Conservation (phyloP, 169 alveolate species). For the Theileria parva region DNA sequence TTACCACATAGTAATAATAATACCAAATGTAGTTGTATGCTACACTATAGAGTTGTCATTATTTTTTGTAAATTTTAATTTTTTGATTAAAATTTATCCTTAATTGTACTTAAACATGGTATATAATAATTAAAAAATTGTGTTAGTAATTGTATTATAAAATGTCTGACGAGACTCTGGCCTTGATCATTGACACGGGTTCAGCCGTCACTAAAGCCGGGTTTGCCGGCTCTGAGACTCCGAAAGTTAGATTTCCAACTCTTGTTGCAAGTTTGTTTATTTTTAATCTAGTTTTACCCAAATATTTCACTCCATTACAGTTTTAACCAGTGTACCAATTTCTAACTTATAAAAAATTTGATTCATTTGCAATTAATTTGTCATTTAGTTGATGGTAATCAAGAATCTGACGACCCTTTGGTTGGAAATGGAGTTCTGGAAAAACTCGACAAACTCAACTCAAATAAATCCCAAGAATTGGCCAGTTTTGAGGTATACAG, state of each 20-base stretch:
- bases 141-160: neutral
- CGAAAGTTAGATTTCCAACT: slow-evolving; percentile 37
- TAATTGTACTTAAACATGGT: neutral
- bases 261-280: slow-evolving; percentile 29
- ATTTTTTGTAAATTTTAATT: neutral
- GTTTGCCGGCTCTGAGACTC: slow-evolving; percentile 64
- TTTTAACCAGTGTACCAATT: neutral
- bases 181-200: slow-evolving; percentile 60
- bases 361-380: neutral
- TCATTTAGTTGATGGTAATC: neutral
- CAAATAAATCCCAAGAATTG: neutral
- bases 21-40: neutral
- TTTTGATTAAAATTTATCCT: neutral
- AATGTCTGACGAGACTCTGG: slow-evolving; percentile 65
- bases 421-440: slow-evolving; percentile 46
- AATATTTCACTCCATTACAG: neutral
- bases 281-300: neutral
- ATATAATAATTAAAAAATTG: neutral
- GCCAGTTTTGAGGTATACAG: slow-evolving; percentile 8
- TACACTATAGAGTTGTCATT: neutral
- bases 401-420: slow-evolving; percentile 33
- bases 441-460: neutral
- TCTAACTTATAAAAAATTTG: too few relatives aligned
- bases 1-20: neutral
- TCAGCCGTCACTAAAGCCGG: slow-evolving; percentile 58